phyloP scores from a whole-genome alignment of 2,329 filamentous ascomycete genomes.

The Cercospora sp. region DNA sequence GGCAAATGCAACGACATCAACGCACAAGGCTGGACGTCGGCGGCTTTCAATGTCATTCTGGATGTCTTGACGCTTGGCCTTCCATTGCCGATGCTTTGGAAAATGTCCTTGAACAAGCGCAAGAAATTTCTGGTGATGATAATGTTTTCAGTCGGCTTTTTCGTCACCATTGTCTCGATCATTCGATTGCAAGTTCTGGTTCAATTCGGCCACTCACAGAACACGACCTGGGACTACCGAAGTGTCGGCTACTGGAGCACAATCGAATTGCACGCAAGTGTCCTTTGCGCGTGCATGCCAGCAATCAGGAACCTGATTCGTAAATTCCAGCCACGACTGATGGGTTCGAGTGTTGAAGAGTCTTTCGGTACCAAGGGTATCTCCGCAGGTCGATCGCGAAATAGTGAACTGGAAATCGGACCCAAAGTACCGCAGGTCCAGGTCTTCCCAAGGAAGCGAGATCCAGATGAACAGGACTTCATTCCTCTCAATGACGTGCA shows the following conservation, averaged over 20 bases:
- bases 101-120: slow-evolving; percentile 25
- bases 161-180: slow-evolving; percentile 26
- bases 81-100: slow-evolving; percentile 27
- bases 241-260: slow-evolving; percentile 17
- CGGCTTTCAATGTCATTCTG: slow-evolving; percentile 25
- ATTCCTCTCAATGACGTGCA: slow-evolving; percentile 21
- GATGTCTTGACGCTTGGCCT: slow-evolving; percentile 28
- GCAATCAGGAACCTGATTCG: slow-evolving; percentile 19
- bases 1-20: slow-evolving; percentile 26
- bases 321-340: slow-evolving; percentile 9
- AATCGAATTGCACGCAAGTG: slow-evolving; percentile 18
- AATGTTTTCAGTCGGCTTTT: slow-evolving; percentile 26
- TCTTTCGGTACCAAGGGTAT: neutral
- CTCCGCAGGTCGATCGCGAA: neutral
- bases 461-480: slow-evolving; percentile 16
- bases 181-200: slow-evolving; percentile 26
- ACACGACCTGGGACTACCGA: slow-evolving; percentile 22
- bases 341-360: slow-evolving; percentile 8
- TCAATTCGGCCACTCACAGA: slow-evolving; percentile 23
- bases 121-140: slow-evolving; percentile 29
- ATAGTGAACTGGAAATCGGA: neutral
- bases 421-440: neutral
- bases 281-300: slow-evolving; percentile 22
- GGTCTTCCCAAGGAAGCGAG: neutral
- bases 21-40: slow-evolving; percentile 25